Percentiles rank a stretch among this genome's conserved stretches.
phyloP scores from a whole-genome alignment of 768 basidiomycete species.

The Leucocoprinus sp. region DNA sequence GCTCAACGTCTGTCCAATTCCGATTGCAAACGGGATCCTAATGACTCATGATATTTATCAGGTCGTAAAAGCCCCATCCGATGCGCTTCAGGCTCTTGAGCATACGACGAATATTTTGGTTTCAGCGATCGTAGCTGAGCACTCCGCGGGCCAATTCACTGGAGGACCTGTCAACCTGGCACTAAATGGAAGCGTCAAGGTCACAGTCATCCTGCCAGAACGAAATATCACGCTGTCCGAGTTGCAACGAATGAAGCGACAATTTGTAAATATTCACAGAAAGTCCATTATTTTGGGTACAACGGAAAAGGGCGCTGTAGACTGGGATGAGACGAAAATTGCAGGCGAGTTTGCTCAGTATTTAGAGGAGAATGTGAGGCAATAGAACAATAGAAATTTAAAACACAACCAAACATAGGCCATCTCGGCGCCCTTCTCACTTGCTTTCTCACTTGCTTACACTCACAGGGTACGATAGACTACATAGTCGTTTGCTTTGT shows the following conservation, averaged over 20 bases:
- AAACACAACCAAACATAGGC: constrained; percentile 10
- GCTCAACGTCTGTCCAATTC: constrained; percentile 41
- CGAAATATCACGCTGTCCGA: constrained; percentile 77
- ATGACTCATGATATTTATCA: constrained; percentile 20
- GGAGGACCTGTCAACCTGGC: constrained; percentile 46
- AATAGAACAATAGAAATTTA: constrained; percentile 16
- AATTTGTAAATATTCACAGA: constrained; percentile 86
- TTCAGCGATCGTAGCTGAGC: constrained; percentile 59
- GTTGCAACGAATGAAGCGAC: constrained; percentile 82
- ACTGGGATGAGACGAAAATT: constrained; percentile 70
- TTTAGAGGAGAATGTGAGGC: constrained; percentile 60
- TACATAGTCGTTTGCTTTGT: neutral
- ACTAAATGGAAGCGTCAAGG: constrained; percentile 31
- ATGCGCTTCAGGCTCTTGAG: constrained; percentile 84
- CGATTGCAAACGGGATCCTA: neutral
- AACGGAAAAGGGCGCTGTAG: constrained; percentile 66
- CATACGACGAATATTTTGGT: constrained; percentile 65
- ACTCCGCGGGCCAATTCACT: constrained; percentile 41
- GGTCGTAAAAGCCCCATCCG: constrained; percentile 77
- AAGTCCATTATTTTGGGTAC: constrained; percentile 82
- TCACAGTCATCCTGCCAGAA: constrained; percentile 55
- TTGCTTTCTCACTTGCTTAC: neutral
- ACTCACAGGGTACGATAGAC: no score
- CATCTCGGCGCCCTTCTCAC: neutral
- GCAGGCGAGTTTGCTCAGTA: constrained; percentile 63